Evolutionary conservation across 2,329 filamentous ascomycete species (phyloP).

Genomic region (Trichoderma semiorbis): DNA sequence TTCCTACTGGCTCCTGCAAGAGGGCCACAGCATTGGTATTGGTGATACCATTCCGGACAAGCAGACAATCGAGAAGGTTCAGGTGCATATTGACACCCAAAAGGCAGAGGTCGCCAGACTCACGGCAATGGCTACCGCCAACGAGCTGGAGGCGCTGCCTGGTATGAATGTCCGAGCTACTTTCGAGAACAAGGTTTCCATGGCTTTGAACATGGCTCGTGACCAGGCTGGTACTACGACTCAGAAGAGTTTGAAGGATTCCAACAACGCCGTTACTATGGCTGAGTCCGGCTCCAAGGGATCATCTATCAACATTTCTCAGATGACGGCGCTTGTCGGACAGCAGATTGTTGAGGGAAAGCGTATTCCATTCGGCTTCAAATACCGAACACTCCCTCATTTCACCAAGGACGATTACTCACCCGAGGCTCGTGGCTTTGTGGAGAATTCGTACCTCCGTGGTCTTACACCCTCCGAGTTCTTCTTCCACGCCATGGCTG

Average conservation of each 20-base stretch:
- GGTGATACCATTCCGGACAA: constrained; percentile 95
- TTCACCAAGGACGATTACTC: constrained; percentile 99
- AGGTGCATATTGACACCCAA: constrained; percentile 73
- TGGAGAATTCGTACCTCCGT: constrained; percentile 97
- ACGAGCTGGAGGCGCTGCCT: constrained; percentile 84
- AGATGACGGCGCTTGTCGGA: constrained; percentile 97
- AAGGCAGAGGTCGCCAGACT: constrained; percentile 77
- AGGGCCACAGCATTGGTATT: constrained; percentile 96
- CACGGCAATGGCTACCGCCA: constrained; percentile 75
- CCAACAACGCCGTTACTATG: constrained; percentile 97
- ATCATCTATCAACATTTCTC: constrained; percentile 98
- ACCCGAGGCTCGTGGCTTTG: constrained; percentile 92
- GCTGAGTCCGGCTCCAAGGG: constrained; percentile 96
- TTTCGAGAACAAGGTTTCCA: constrained; percentile 95
- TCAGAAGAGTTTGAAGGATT: constrained; percentile 86
- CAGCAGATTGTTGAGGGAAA: constrained; percentile 98
- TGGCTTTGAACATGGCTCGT: constrained; percentile 90
- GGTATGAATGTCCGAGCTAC: constrained; percentile 99
- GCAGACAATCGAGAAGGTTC: constrained; percentile 77
- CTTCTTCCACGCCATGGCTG: constrained; percentile 99
- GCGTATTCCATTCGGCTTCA: constrained; percentile 98
- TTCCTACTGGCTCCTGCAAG: constrained; percentile 95
- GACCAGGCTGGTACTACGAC: constrained; percentile 93
- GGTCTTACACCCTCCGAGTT: constrained; percentile 94
- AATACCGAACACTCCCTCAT: constrained; percentile 93